A percentile compares a stretch with the other conserved stretches of the same genome.
These are phyloP conservation scores for Pseudozyma flocculosa DNA, from an alignment of 1,284 basidiomycete species.

Conservation along the genomic window DNA sequence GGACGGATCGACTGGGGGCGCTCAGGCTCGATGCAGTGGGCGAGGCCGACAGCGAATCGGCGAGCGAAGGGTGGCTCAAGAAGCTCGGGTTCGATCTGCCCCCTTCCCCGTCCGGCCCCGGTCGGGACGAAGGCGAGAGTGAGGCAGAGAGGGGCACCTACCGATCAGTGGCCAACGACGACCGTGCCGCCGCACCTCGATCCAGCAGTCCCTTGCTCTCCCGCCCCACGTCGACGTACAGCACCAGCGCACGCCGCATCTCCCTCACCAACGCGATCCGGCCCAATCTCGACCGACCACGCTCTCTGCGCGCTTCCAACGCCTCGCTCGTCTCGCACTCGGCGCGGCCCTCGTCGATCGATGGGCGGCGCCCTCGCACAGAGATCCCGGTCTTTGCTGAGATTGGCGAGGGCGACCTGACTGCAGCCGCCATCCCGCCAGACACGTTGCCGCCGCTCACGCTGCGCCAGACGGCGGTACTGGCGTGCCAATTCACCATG, in stretches of 20 bases:
- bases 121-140: neutral
- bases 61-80: constrained; percentile 33
- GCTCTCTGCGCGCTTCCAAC: neutral
- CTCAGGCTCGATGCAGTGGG: neutral
- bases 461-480: constrained; percentile 40
- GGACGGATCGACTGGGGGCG: neutral
- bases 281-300: neutral
- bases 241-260: neutral
- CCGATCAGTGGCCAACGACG: neutral
- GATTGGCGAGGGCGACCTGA: neutral
- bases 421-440: neutral
- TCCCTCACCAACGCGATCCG: neutral
- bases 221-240: neutral
- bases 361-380: constrained; percentile 44
- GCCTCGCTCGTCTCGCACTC: neutral
- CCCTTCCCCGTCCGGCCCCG: neutral
- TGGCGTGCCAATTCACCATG: constrained; percentile 51
- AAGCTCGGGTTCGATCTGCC: constrained; percentile 46
- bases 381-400: constrained; percentile 10
- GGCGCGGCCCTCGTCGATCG: constrained; percentile 51
- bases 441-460: constrained; percentile 43
- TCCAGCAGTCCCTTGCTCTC: neutral
- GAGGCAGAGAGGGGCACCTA: neutral
- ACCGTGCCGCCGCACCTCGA: too few relatives aligned
- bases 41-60: constrained; percentile 12